Percentiles rank a stretch among this genome's conserved stretches.
These are phyloP conservation scores for Terana coerulea DNA, from an alignment of 768 basidiomycete species.

Conservation along the genomic window DNA sequence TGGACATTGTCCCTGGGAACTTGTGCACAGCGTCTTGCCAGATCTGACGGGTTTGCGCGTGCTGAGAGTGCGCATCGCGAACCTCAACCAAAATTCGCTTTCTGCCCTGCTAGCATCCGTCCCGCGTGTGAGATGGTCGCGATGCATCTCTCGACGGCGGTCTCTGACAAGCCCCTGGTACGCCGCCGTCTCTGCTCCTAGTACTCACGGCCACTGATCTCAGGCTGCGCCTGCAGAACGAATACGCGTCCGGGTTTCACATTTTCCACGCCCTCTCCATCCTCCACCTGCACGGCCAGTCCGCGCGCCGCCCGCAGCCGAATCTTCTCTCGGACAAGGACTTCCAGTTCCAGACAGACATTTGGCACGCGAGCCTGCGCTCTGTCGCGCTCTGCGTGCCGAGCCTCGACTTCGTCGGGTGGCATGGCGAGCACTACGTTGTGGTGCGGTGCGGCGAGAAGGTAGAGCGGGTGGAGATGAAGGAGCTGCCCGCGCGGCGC, in stretches of 20 bases:
- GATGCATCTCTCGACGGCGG: conserved; percentile 46
- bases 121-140: conserved; percentile 45
- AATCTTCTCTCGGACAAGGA: conserved; percentile 59
- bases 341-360: conserved; percentile 50
- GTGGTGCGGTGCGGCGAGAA: conserved; percentile 40
- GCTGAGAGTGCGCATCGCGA: conserved; percentile 53
- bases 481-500: conserved; percentile 56
- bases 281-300: conserved; percentile 52
- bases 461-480: conserved; percentile 38
- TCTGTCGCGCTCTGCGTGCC: conserved; percentile 47
- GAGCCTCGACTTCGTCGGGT: conserved; percentile 63
- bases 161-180: conserved; percentile 50
- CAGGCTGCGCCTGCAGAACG: conserved; percentile 35
- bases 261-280: conserved; percentile 50
- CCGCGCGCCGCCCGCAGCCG: conserved; percentile 48
- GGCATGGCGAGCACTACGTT: conserved; percentile 70
- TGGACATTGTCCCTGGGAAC: conserved; percentile 63
- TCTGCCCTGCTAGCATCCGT: conserved; percentile 27
- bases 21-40: conserved; percentile 48
- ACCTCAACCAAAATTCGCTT: conserved; percentile 38
- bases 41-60: conserved; percentile 50
- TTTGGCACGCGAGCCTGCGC: conserved; percentile 49
- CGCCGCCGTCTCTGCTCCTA: conserved; percentile 16
- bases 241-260: conserved; percentile 46
- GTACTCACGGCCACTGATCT: not conserved